phyloP scores from a whole-genome alignment of 257 asterid species.

The Capsicum chinense region DNA sequence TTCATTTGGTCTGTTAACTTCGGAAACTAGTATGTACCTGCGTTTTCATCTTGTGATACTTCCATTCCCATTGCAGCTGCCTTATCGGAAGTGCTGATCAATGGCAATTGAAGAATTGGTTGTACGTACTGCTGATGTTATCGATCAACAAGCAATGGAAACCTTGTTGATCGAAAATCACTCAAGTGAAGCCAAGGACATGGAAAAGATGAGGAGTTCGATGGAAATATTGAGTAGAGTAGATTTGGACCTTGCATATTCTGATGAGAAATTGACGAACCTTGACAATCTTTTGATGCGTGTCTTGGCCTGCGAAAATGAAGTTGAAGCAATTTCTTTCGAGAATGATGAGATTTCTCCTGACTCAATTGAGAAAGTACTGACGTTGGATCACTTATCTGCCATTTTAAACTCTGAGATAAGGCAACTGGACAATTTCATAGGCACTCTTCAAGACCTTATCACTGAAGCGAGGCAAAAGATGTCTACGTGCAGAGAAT shows the following conservation, averaged over 20 bases:
- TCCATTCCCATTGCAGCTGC: slow-evolving; percentile 26
- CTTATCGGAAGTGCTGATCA: slow-evolving; percentile 22
- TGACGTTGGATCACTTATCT: slow-evolving; percentile 61
- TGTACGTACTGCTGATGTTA: slow-evolving; percentile 28
- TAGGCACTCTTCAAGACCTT: slow-evolving; percentile 53
- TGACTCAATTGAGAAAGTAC: slow-evolving; percentile 63
- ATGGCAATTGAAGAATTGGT: slow-evolving; percentile 36
- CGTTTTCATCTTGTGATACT: slow-evolving; percentile 23
- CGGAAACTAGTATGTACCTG: neutral
- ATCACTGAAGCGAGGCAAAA: slow-evolving; percentile 50
- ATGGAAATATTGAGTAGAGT: slow-evolving; percentile 49
- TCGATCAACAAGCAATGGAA: slow-evolving; percentile 39
- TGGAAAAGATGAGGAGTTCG: slow-evolving; percentile 43
- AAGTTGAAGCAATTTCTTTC: slow-evolving; percentile 49
- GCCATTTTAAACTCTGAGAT: slow-evolving; percentile 66
- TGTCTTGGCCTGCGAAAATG: slow-evolving; percentile 51
- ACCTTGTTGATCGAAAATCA: slow-evolving; percentile 38
- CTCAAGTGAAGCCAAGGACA: slow-evolving; percentile 34
- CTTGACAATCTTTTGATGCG: slow-evolving; percentile 62
- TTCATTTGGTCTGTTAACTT: neutral
- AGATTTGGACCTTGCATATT: slow-evolving; percentile 53
- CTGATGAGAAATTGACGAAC: slow-evolving; percentile 67
- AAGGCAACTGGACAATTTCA: slow-evolving; percentile 56
- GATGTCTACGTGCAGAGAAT: slow-evolving; percentile 46
- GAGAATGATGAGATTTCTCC: slow-evolving; percentile 58